Evolutionary conservation across 495 filamentous ascomycete species (phyloP), one percentile per base, ranked within the genome.

Genomic region (Parathielavia hyrcaniae): DNA sequence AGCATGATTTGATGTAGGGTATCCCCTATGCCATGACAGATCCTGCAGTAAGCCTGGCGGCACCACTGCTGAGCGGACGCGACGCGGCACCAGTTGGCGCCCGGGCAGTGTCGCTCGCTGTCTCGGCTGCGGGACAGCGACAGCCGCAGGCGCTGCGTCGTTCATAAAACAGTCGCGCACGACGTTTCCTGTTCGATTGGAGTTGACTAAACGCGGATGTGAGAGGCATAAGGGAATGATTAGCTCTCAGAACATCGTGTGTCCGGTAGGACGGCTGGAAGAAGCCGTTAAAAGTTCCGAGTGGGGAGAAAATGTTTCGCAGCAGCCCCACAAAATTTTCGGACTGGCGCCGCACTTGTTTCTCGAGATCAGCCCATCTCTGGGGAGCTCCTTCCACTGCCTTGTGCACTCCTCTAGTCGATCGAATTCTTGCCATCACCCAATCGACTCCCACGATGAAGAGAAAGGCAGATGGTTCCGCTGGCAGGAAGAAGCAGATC

Each of bases 391-490:
- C 16, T 47, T 57, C 46, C 41, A 36, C 13, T 60, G 13, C 17
- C 39, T 30, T 40, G 50, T 46, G 44, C 51, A 30, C 43, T 47
- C 45, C 55, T 16, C 50, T 6, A 38, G 40, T 3, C n/a, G 8
- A 20, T 0, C 48, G 26, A 16, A 51, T 53, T 44, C 32, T 49
- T 50, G n/a, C 52, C 46, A 40, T 35, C 19, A 30, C 0, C 43
- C 68, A 69, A 72, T 74, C 68, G 58, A 20, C 39, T 9, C 12
- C 57, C 53, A 71, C 58, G 30, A 77, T 77, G 75, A 79, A 79
- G 69, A 75, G 77, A 69, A 78, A 77, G 60, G 76, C 75, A 30
- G 67, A 72, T 16, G 55, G 64, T n/a, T 54, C 69, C 44, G 64
- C 62, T 52, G 64, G 54, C 41, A 58, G 57, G 61, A 71, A 71